phyloP scores from a whole-genome alignment of 768 basidiomycete genomes.

The Plicaturopsis crispa region DNA sequence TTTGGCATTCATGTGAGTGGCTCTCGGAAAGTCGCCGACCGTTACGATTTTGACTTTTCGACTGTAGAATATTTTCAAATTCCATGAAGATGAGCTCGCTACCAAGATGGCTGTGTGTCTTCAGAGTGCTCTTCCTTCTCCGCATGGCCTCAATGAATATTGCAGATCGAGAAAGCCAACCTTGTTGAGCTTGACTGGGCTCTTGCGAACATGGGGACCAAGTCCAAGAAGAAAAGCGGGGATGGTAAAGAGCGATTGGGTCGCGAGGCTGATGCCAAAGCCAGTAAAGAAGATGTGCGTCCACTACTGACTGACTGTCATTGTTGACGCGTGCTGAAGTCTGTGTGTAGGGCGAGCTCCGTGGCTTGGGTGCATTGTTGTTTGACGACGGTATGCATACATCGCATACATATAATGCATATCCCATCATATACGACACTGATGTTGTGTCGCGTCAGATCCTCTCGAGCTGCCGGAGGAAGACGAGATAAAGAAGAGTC shows the following conservation, averaged over 20 bases:
- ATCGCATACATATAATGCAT: not conserved
- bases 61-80: conserved; percentile 66
- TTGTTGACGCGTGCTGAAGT: too few species aligned
- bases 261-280: conserved; percentile 37
- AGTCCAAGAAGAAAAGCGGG: conserved; percentile 21
- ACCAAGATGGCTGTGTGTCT: conserved; percentile 62
- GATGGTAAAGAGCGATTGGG: conserved; percentile 34
- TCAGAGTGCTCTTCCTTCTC: not conserved
- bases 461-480: conserved; percentile 32
- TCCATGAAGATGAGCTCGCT: conserved; percentile 61
- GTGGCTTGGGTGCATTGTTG: conserved; percentile 56
- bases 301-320: not conserved
- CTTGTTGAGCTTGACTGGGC: conserved; percentile 78
- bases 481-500: conserved; percentile 42
- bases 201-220: conserved; percentile 49
- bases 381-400: conserved; percentile 55
- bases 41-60: not conserved
- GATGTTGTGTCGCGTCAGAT: conserved; percentile 21
- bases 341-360: conserved; percentile 41
- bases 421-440: not conserved
- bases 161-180: conserved; percentile 72
- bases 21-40: not conserved
- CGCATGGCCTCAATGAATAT: not conserved
- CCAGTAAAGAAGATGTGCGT: conserved; percentile 27
- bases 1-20: conserved; percentile 49